Percentiles rank a stretch among this genome's conserved stretches.
Conservation (phyloP, 2,329 filamentous ascomycete genomes). For the Verticillium zaregamsianum region DNA sequence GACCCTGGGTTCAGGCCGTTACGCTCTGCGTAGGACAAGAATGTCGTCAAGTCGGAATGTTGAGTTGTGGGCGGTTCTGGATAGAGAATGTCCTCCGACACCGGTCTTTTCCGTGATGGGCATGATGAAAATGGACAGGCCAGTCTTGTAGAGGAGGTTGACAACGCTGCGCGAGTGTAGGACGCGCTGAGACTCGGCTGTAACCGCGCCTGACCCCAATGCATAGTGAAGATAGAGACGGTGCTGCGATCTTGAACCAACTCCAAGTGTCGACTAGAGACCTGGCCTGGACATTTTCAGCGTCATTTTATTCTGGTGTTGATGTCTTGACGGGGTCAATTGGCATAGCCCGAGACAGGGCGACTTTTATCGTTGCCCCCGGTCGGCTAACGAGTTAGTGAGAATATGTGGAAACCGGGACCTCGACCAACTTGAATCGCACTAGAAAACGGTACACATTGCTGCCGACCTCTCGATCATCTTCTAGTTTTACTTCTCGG, state of each 20-base stretch:
- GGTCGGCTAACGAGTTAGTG: too few species aligned
- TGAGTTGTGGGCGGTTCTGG: slow-evolving; percentile 41
- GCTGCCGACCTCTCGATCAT: too few species aligned
- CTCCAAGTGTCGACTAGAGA: too few species aligned
- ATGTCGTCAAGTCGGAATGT: slow-evolving; percentile 62
- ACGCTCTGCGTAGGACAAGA: slow-evolving; percentile 58
- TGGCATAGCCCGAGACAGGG: too few species aligned
- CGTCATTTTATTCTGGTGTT: too few species aligned
- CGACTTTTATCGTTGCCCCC: too few species aligned
- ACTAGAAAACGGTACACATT: too few species aligned
- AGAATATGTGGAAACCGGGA: too few species aligned
- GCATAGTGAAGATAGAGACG: neutral
- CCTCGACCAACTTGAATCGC: too few species aligned
- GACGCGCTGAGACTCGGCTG: neutral
- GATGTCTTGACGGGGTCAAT: too few species aligned
- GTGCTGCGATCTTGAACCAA: neutral
- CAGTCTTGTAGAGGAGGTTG: neutral
- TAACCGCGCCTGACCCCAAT: neutral
- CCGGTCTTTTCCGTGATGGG: neutral
- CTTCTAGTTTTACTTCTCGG: too few species aligned
- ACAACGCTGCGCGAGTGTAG: neutral
- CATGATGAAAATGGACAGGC: neutral
- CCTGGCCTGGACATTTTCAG: too few species aligned
- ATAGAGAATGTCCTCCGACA: slow-evolving; percentile 25
- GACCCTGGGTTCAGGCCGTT: slow-evolving; percentile 49